phyloP scores from a whole-genome alignment of 2,329 filamentous ascomycete species.

The Diaporthe ilicicola region DNA sequence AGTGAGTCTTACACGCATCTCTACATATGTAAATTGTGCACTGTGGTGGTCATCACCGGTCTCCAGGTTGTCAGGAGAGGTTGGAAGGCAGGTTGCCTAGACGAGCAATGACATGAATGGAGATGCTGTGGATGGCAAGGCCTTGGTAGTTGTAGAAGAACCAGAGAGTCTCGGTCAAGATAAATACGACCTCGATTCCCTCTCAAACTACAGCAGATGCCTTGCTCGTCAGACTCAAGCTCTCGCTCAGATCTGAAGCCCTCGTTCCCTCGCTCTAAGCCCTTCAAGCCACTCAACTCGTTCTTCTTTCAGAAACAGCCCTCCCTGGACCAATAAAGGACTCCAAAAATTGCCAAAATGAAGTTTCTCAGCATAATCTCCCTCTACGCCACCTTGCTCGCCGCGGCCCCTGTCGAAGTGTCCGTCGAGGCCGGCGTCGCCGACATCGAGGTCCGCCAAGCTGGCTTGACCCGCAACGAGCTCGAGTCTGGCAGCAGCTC shows the following conservation, averaged over 20 bases:
- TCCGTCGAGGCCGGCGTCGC: neutral
- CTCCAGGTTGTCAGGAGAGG: neutral
- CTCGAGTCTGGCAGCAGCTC: slow-evolving; percentile 1
- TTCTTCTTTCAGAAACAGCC: neutral
- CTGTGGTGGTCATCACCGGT: neutral
- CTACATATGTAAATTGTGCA: too few species aligned
- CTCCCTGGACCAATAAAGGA: neutral
- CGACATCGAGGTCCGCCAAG: neutral
- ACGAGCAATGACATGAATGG: too few species aligned
- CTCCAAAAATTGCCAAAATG: neutral
- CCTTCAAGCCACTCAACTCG: neutral
- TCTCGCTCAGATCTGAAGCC: neutral
- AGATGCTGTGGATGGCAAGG: neutral
- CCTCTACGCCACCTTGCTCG: neutral
- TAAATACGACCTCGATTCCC: neutral
- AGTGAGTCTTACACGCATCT: neutral
- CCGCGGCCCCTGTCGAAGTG: neutral
- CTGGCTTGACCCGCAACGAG: slow-evolving; percentile 8
- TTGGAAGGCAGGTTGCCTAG: neutral
- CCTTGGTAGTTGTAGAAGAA: too few species aligned
- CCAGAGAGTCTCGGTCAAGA: neutral
- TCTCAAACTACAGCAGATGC: neutral
- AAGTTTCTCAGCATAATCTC: neutral
- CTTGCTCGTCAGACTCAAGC: neutral
- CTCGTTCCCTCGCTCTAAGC: neutral